Conservation (phyloP, 306 rosid genomes). For the Urtica urens region DNA sequence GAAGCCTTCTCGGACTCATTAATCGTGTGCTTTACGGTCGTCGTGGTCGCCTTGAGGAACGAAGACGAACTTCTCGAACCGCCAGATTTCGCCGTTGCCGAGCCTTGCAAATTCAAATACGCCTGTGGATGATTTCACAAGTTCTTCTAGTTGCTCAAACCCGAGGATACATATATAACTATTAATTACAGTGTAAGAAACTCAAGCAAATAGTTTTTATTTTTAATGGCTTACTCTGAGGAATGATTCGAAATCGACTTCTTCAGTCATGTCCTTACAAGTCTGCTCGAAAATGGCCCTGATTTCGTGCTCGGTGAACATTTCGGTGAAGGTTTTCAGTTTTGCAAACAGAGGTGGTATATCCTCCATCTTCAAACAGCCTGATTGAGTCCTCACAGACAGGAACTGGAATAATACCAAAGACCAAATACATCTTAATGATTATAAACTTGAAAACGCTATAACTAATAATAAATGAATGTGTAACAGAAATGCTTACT, state of each 20-base stretch:
- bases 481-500: conserved; percentile 26
- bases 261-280: conserved; percentile 36
- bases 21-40: conserved; percentile 76
- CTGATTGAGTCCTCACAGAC: conserved; percentile 58
- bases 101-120: conserved; percentile 55
- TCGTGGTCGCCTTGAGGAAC: conserved; percentile 88
- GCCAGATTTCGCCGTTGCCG: conserved; percentile 44
- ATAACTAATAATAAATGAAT: background rate
- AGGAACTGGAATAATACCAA: conserved; percentile 37
- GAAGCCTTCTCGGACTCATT: conserved; percentile 93
- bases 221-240: conserved; percentile 52
- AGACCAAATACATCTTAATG: conserved; percentile 13
- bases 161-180: conserved; percentile 4
- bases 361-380: conserved; percentile 43
- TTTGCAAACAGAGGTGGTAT: conserved; percentile 61
- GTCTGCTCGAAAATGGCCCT: conserved; percentile 41
- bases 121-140: conserved; percentile 55
- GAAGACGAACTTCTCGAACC: conserved; percentile 59
- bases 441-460: background rate
- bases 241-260: conserved; percentile 77
- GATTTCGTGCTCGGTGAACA: conserved; percentile 64
- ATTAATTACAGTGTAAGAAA: background rate
- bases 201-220: background rate
- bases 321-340: conserved; percentile 44
- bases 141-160: conserved; percentile 13